These are phyloP conservation scores for Calonectria henricotiae DNA, from an alignment of 2,329 filamentous ascomycete genomes.

Conservation along the genomic window DNA sequence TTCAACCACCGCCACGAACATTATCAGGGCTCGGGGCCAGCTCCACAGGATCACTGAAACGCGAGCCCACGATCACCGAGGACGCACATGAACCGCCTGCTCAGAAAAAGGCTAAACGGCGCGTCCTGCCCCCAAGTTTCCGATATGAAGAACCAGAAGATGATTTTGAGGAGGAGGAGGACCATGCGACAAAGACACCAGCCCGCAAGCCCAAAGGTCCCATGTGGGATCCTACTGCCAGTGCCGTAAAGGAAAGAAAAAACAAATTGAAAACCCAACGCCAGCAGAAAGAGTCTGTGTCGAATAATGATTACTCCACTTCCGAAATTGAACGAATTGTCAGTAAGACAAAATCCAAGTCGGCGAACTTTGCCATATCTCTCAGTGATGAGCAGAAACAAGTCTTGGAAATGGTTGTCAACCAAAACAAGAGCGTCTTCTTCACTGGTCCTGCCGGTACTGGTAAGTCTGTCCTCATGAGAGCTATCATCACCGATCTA, in stretches of 20 bases:
- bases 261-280: slow-evolving; percentile 78
- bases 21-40: slow-evolving; percentile 41
- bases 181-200: slow-evolving; percentile 47
- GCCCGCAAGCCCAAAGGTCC: slow-evolving; percentile 50
- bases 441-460: slow-evolving; percentile 98
- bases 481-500: slow-evolving; percentile 88
- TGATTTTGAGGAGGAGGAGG: slow-evolving; percentile 56
- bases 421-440: slow-evolving; percentile 90
- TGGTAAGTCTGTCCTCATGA: slow-evolving; percentile 96
- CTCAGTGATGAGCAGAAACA: slow-evolving; percentile 90
- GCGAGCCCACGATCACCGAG: slow-evolving; percentile 58
- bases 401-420: slow-evolving; percentile 86
- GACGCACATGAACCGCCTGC: slow-evolving; percentile 49
- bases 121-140: slow-evolving; percentile 72
- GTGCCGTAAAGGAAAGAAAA: slow-evolving; percentile 75
- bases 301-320: slow-evolving; percentile 53
- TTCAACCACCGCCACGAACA: slow-evolving; percentile 56
- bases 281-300: slow-evolving; percentile 60
- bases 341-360: slow-evolving; percentile 52
- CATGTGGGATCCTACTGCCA: slow-evolving; percentile 49
- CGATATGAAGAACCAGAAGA: slow-evolving; percentile 58
- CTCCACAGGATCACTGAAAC: slow-evolving; percentile 59
- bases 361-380: slow-evolving; percentile 70
- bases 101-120: slow-evolving; percentile 70
- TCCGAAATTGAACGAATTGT: slow-evolving; percentile 60